Evolutionary conservation across 768 basidiomycete species (phyloP), one percentile per base, ranked within the genome.

Genomic region (Termitomyces sp.): DNA sequence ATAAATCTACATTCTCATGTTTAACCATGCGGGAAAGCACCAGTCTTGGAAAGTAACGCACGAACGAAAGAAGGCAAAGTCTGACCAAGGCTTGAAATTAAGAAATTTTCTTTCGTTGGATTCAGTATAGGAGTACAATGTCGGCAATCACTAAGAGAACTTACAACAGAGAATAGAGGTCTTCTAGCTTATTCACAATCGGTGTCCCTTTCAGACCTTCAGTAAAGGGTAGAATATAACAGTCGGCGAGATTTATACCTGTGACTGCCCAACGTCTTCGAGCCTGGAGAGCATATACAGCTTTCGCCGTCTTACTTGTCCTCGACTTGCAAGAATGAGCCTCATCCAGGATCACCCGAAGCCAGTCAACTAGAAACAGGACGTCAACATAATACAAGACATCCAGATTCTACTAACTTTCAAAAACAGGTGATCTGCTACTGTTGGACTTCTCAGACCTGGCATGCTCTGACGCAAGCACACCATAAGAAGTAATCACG

Each of bases 291-390:
- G 91, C 91, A 69, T 89, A 98, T 48, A 91, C 91, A 7, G 96
- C 89, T 64, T 87, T 90, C 0, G 93, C 93, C 14, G 91, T 92
- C 71, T 91, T 89, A 66, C 92, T 95, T 6, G 82, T 80, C 26
- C 95, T 82, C 13, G 91, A 93, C 74, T 97, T 98, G 77, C 93
- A 95, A 61, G 91, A 85, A 71, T 98, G 96, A 2, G 96, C 96
- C 72, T 98, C 96, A 67, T 98, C 96, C 8, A 95, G 79, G 36
- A 96, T 83, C 16, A 93, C 81, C 54, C 90, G 81, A 55, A 91
- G 77, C 91, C 91, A 95, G 61, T 88, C 81, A 43, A 87, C 92
- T 94, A 59, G 41, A 50, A 56, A 38, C 49, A 63, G 26, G 63
- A 33, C 26, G 58, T 54, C 28, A 60, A 43, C 20, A 13, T 49